phyloP scores from a whole-genome alignment of 345 rosid genomes.

The Nephelium lappaceum region DNA sequence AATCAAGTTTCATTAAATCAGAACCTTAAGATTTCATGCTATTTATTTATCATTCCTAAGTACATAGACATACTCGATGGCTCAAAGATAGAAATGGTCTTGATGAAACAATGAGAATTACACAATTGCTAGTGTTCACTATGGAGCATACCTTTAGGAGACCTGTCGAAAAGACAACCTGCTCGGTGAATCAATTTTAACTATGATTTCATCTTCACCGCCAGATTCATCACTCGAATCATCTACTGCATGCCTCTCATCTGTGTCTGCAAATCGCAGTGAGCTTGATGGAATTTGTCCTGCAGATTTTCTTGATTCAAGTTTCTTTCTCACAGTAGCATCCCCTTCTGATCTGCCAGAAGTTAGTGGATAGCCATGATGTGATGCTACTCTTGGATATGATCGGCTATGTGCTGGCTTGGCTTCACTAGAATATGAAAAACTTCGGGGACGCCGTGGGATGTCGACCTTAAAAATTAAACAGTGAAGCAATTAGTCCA shows the following conservation, averaged over 20 bases:
- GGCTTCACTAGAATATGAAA: conserved; percentile 24
- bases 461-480: conserved; percentile 50
- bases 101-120: not conserved
- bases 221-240: conserved; percentile 67
- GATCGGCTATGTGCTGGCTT: conserved; percentile 46
- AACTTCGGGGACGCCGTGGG: conserved; percentile 40
- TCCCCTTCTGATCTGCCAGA: conserved; percentile 65
- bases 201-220: conserved; percentile 56
- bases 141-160: conserved; percentile 27
- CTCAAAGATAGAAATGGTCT: not conserved
- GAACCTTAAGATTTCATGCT: not conserved
- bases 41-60: not conserved
- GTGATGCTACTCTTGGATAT: conserved; percentile 39
- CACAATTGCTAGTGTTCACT: not conserved
- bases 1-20: too few species aligned
- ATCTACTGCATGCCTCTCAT: conserved; percentile 16
- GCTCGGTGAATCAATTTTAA: conserved; percentile 85
- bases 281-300: conserved; percentile 18
- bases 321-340: conserved; percentile 35
- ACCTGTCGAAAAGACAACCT: conserved; percentile 56
- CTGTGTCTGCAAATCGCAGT: conserved; percentile 18
- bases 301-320: conserved; percentile 23
- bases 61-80: not conserved
- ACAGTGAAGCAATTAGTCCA: conserved; percentile 3
- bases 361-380: conserved; percentile 29